Percentiles rank a stretch among this genome's conserved stretches.
Evolutionary conservation across 2,329 filamentous ascomycete species (phyloP).

Genomic region (Polychaeton citri): DNA sequence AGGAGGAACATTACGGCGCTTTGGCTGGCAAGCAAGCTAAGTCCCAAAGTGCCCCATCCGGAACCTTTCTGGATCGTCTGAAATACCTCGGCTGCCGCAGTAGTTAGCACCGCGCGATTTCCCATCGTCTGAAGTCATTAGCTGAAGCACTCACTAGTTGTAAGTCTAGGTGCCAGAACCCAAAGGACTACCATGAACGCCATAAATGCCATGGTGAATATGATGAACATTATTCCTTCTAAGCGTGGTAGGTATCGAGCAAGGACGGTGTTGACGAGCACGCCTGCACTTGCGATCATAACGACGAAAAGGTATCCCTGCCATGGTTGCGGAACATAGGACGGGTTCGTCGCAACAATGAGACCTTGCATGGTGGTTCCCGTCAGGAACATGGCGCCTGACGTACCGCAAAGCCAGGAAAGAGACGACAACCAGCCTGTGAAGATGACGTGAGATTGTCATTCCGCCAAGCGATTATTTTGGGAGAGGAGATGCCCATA

Average conservation of each 20-base stretch:
- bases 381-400: constrained; percentile 10
- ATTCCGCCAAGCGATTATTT: constrained; percentile 6
- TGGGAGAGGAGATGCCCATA: background rate
- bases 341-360: constrained; percentile 4
- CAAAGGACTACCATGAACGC: constrained; percentile 3
- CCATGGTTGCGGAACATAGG: constrained; percentile 4
- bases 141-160: constrained; percentile 5
- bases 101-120: background rate
- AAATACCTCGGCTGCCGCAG: background rate
- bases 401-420: constrained; percentile 7
- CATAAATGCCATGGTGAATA: background rate
- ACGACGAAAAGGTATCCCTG: constrained; percentile 8
- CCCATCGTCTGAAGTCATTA: background rate
- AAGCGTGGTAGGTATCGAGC: background rate
- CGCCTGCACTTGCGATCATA: constrained; percentile 5
- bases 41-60: background rate
- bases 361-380: constrained; percentile 11
- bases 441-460: constrained; percentile 2
- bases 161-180: constrained; percentile 6
- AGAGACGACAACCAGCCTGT: constrained; percentile 9
- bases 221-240: background rate
- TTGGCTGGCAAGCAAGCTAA: background rate
- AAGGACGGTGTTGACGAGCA: background rate
- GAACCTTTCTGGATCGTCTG: background rate
- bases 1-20: background rate